Conservation (phyloP, 805 yeast genomes). For the Candida schatavii region DNA sequence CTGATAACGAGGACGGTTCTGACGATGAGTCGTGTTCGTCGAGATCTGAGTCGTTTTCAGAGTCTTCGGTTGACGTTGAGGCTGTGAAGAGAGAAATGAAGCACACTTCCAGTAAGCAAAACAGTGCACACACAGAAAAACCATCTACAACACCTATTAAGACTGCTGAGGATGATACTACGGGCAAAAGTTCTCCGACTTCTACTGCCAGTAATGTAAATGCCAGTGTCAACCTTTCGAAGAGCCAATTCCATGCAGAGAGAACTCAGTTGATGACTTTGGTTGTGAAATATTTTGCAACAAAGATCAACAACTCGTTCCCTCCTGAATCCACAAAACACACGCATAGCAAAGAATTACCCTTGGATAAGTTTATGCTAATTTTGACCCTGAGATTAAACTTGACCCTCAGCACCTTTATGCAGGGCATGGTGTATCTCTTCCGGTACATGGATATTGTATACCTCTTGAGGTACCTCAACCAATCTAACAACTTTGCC, state of each 20-base stretch:
- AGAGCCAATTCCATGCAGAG: constrained; percentile 27
- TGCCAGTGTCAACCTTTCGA: constrained; percentile 5
- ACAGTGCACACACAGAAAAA: background rate
- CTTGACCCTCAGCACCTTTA: constrained; percentile 32
- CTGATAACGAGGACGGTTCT: constrained; percentile 29
- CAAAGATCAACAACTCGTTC: constrained; percentile 41
- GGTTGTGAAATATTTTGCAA: constrained; percentile 40
- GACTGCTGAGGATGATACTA: constrained; percentile 4
- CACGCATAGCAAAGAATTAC: constrained; percentile 22
- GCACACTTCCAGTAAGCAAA: constrained; percentile 1
- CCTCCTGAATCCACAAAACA: constrained; percentile 37
- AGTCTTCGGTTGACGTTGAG: constrained; percentile 2
- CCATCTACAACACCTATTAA: background rate
- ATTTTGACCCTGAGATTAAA: constrained; percentile 36
- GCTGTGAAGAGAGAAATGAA: constrained; percentile 17
- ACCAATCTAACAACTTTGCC: constrained; percentile 44
- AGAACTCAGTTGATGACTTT: constrained; percentile 40
- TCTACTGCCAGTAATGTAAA: background rate
- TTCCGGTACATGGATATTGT: constrained; percentile 47
- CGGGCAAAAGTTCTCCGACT: too few relatives aligned
- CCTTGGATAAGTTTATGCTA: constrained; percentile 39
- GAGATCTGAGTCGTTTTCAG: background rate
- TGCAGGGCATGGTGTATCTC: constrained; percentile 40
- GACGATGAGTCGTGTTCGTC: constrained; percentile 24
- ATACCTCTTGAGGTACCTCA: constrained; percentile 42